Base-by-base conservation (phyloP, 805 yeast species). In the Lipomyces lipofer region DNA sequence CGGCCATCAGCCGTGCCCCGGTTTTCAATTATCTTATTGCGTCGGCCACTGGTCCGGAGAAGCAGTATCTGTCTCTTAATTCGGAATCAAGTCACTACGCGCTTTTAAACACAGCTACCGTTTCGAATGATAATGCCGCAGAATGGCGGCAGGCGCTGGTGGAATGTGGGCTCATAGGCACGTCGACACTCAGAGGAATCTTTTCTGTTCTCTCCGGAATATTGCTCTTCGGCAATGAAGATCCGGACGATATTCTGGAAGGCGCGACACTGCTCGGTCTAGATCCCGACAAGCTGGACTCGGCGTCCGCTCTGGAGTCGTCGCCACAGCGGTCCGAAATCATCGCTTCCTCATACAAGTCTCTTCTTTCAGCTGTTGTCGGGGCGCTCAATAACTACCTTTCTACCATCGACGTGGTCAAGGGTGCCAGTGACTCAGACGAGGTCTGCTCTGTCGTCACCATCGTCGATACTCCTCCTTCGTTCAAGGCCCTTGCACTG, bases 261-360 rank as follows among this genome's bases (percentile, higher is more conserved):
- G 77, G 76, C 21, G 75, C 76, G 0, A 63, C 73, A 2, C 59
- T 73, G 12, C 64, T 73, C 29, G 75, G 76, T 22, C 64, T 73
- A 9, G 70, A 70, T 43, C 72, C 71, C 2, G 51, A 64, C 5
- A 53, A 59, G 25, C 63, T 67, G 36, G 57, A 69, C 4, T 43
- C 68, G 1, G 65, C 63, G 10, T 19, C 39, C 12, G 27, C 44
- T 19, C 38, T 56, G n/a, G 36, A 43, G 4, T 45, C 43, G 28
- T 13, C 56, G 15, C 27, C 38, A 3, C 30, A 44, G 10, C 51
- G 60, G 7, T 28, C 19, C n/a, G 67, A 70, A 52, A 66, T 73
- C 28, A 65, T 73, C 25, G 52, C 63, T 1, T 67, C 73, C 0
- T 58, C 73, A 0, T 73, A 72, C 53, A 58, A 56, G 2, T 58